Percentiles rank a stretch among this genome's conserved stretches.
These are phyloP conservation scores for Gracilariopsis chorda DNA, from an alignment of 23 red algal genomes.

Conservation along the genomic window DNA sequence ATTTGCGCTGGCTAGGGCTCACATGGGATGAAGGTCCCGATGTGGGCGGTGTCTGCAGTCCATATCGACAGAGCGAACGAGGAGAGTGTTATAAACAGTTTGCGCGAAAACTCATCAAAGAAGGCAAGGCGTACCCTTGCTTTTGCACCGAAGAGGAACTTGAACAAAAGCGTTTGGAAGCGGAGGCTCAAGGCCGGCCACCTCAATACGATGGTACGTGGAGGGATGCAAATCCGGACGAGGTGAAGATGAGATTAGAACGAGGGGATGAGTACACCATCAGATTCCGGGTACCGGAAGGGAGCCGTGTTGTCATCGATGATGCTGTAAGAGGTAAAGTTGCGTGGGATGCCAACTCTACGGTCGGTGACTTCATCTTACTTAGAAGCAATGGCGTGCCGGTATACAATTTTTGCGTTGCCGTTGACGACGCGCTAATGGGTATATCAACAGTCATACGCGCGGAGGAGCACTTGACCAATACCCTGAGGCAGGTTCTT, in stretches of 20 bases:
- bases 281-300: conserved; percentile 82
- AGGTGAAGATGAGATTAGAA: conserved; percentile 47
- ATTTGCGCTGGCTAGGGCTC: conserved; percentile 94
- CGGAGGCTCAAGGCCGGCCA: conserved; percentile 69
- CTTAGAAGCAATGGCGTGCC: conserved; percentile 85
- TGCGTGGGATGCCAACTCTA: conserved; percentile 93
- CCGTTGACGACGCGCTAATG: conserved; percentile 98
- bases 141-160: conserved; percentile 97
- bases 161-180: conserved; percentile 70
- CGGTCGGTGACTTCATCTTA: conserved; percentile 94
- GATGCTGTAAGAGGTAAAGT: conserved; percentile 92
- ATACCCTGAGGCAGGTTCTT: conserved; percentile 91
- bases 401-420: conserved; percentile 99
- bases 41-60: conserved; percentile 70
- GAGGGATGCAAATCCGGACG: conserved; percentile 73
- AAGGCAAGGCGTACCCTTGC: conserved; percentile 92
- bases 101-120: conserved; percentile 37
- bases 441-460: conserved; percentile 93
- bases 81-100: conserved; percentile 67
- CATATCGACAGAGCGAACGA: conserved; percentile 92
- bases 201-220: conserved; percentile 98
- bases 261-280: conserved; percentile 75
- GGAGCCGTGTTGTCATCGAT: conserved; percentile 80
- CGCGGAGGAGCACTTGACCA: conserved; percentile 98
- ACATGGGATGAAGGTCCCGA: conserved; percentile 89